Evolutionary conservation across 1,139 yeast genomes (phyloP).

Genomic region (Torulaspora pretoriensis): DNA sequence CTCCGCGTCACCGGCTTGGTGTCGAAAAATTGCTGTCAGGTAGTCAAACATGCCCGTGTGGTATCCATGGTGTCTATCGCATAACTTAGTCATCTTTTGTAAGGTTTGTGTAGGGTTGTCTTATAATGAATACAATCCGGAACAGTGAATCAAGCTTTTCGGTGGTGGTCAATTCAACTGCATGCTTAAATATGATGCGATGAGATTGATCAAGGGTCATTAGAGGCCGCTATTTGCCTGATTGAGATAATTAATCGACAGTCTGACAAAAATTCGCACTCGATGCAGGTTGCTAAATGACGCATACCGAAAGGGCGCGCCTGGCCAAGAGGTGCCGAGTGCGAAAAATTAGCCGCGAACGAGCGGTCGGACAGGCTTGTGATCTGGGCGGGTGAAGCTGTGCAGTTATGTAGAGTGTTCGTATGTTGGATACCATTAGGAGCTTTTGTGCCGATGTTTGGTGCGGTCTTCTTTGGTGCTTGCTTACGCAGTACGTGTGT

Average conservation of each 20-base stretch:
- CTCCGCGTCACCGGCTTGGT: slow-evolving; percentile 5
- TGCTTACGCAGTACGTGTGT: too few species aligned
- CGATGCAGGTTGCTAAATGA: not conserved
- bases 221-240: not conserved
- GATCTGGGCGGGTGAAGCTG: too few species aligned
- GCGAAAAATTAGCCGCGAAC: too few species aligned
- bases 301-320: too few species aligned
- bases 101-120: not conserved
- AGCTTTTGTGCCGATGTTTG: too few species aligned
- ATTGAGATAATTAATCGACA: slow-evolving; percentile 4
- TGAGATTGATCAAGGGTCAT: not conserved
- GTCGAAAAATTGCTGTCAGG: slow-evolving; percentile 6
- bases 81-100: slow-evolving; percentile 7
- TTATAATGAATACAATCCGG: too few species aligned
- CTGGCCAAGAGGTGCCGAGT: too few species aligned
- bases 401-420: too few species aligned
- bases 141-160: not conserved
- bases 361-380: too few species aligned
- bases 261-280: not conserved
- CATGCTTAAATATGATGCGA: not conserved
- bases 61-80: slow-evolving; percentile 17
- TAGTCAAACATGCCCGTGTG: slow-evolving; percentile 14
- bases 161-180: not conserved
- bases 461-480: too few species aligned
- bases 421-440: too few species aligned